Base-by-base conservation (phyloP, 345 rosid species). In the Sonneratia alba region DNA sequence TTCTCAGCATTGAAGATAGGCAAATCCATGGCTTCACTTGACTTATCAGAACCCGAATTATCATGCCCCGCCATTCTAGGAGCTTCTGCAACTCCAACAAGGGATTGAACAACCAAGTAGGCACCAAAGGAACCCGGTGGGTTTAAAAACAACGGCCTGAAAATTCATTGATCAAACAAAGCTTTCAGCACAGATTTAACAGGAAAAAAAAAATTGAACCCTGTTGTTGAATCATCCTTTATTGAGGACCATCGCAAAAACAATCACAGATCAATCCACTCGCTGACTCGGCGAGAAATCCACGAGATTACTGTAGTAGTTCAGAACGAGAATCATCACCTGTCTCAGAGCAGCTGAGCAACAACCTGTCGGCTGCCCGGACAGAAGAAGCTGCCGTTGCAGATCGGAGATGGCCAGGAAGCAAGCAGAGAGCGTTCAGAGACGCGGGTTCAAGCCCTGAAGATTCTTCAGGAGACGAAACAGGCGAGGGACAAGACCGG, bases 1-100 rank as follows among this genome's bases (percentile, higher is more conserved):
- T 95, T 88, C 85, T 95, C 99, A 3, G 80, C 87, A 55, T 77
- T 90, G 73, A 86, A 88, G 64, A 81, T 89, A 32, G 85, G 92
- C 63, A 92, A 74, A 69, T 95, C 97, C 79, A 73, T 82, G 61
- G 74, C 77, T 4, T 89, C 96, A 65, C 82, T 85, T 38, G 89
- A 81, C 77, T 84, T 89, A 75, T 85, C 89, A 3, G 89, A 77
- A 77, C 83, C 80, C 36, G 85, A 87, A 69, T 81, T 87, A 71
- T 37, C 65, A 36, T 66, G 81, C 59, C 79, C 88, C 21, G 82
- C 97, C 96, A 91, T 91, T 19, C 36, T 36, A 9, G 36, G 19
- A 10, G 24, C 36, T 22, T 68, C 53, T 68, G 55, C 36, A 19
- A 53, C 22, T 18, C 59, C 59, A 19, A 53, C 24, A 53, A n/a